A percentile compares a stretch with the other conserved stretches of the same genome.
Conservation (phyloP, 306 rosid species). For the Coriaria nepalensis region DNA sequence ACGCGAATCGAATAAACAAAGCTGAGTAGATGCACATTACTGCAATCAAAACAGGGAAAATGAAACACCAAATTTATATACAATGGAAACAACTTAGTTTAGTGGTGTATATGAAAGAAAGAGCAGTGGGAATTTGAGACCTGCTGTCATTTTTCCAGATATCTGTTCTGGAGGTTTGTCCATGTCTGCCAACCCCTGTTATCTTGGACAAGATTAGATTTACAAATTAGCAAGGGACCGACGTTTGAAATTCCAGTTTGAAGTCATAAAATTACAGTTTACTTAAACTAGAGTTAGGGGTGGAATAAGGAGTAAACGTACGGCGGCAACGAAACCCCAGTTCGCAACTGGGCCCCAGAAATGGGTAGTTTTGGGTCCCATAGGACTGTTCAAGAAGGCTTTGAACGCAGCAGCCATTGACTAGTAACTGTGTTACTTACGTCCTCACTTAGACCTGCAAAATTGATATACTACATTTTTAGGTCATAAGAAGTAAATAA, state of each 20-base stretch:
- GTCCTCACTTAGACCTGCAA: not conserved
- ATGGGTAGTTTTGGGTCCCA: conserved; percentile 92
- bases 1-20: conserved; percentile 61
- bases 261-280: too few species aligned
- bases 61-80: too few species aligned
- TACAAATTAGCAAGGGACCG: too few species aligned
- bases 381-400: conserved; percentile 81
- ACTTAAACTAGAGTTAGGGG: not conserved
- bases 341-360: conserved; percentile 99
- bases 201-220: conserved; percentile 1
- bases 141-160: conserved; percentile 93
- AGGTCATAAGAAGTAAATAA: too few species aligned
- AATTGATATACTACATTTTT: too few species aligned
- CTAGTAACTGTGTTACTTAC: not conserved
- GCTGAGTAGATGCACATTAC: conserved; percentile 53
- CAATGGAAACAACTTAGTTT: not conserved
- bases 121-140: conserved; percentile 20
- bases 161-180: conserved; percentile 88
- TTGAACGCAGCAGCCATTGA: conserved; percentile 54
- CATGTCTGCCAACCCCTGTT: conserved; percentile 81
- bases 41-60: conserved; percentile 14
- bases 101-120: not conserved
- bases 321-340: conserved; percentile 95
- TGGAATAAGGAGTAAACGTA: conserved; percentile 25
- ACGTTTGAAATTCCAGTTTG: too few species aligned